These are phyloP conservation scores for Tuber microsphaerosporum DNA, from an alignment of 495 filamentous ascomycete species.

Conservation along the genomic window DNA sequence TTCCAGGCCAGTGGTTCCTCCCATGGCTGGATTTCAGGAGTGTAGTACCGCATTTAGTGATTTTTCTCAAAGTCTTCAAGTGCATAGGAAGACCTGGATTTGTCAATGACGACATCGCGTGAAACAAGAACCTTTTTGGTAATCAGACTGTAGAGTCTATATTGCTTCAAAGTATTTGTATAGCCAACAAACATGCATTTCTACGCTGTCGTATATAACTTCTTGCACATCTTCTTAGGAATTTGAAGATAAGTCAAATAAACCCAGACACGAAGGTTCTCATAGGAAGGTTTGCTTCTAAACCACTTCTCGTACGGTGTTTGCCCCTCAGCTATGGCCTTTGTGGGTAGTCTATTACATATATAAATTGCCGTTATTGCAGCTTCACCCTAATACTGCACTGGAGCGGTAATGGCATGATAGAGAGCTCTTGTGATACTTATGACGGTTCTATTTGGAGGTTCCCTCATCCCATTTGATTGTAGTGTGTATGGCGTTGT, in stretches of 20 bases:
- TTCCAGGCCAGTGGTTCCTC: neutral
- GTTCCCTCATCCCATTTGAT: neutral
- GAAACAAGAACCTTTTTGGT: neutral
- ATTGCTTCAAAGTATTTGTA: neutral
- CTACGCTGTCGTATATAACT: neutral
- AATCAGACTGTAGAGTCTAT: conserved; percentile 10
- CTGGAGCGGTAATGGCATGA: neutral
- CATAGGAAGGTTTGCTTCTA: neutral
- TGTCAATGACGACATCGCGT: conserved; percentile 9
- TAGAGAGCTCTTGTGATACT: neutral
- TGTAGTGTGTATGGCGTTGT: neutral
- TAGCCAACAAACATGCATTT: conserved; percentile 9
- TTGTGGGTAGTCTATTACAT: neutral
- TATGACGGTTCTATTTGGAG: neutral
- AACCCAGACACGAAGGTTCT: neutral
- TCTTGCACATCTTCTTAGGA: neutral
- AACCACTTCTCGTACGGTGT: neutral
- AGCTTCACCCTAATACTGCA: neutral
- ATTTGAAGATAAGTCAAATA: conserved; percentile 10
- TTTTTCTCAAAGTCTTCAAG: neutral
- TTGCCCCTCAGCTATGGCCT: neutral
- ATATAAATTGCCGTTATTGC: neutral
- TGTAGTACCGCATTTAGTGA: neutral
- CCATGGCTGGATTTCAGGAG: neutral
- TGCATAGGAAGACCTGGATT: neutral